phyloP scores from a whole-genome alignment of 345 rosid genomes.

The Populus deltoides region DNA sequence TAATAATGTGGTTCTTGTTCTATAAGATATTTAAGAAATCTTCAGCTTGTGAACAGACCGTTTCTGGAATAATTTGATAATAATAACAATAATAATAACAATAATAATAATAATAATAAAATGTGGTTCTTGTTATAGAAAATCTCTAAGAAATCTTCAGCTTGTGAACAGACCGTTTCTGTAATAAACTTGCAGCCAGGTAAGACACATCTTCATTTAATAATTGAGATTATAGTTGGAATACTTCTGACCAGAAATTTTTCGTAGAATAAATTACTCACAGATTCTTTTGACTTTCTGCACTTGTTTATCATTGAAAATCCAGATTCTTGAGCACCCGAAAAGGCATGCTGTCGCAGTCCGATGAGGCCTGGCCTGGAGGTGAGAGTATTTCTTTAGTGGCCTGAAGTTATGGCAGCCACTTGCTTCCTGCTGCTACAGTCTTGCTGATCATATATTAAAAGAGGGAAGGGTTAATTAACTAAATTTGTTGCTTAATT shows the following conservation, averaged over 20 bases:
- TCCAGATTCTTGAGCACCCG: constrained; percentile 8
- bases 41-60: constrained; percentile 6
- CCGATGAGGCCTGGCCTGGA: neutral
- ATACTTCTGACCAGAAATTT: neutral
- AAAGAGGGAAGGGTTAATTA: neutral
- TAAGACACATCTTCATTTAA: constrained; percentile 3
- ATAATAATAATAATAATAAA: neutral
- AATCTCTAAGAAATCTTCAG: constrained; percentile 15
- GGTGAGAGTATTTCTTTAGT: neutral
- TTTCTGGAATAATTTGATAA: constrained; percentile 4
- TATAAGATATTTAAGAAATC: constrained; percentile 6
- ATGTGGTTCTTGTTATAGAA: neutral
- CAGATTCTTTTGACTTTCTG: neutral
- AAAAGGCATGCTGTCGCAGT: constrained; percentile 11
- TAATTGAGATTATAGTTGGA: neutral
- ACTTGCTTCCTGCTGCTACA: neutral
- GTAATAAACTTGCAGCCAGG: neutral
- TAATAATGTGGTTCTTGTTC: neutral
- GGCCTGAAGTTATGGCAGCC: neutral
- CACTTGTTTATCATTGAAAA: neutral
- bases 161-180: neutral
- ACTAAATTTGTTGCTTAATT: neutral
- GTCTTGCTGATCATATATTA: neutral
- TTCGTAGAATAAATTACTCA: neutral
- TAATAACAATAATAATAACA: neutral